A percentile compares a stretch with the other conserved stretches of the same genome.
Evolutionary conservation across 306 rosid species (phyloP).

Genomic region (Castanea sativa): DNA sequence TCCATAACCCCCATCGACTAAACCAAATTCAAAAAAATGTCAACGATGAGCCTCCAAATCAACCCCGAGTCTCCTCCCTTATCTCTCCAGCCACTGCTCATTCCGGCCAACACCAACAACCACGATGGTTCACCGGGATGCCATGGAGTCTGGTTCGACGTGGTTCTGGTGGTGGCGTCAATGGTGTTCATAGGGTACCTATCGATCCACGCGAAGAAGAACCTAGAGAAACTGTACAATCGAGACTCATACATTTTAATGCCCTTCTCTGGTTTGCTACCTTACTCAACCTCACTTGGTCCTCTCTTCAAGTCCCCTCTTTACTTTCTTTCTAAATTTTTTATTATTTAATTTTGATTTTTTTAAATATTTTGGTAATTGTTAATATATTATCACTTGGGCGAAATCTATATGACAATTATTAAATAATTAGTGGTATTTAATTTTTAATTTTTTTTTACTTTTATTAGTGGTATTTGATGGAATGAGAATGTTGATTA

Average conservation of each 20-base stretch:
- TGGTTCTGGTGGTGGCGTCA: conserved; percentile 46
- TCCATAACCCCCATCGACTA: neutral
- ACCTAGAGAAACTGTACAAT: conserved; percentile 37
- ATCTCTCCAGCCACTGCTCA: conserved; percentile 20
- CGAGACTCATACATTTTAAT: conserved; percentile 42
- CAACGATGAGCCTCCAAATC: neutral
- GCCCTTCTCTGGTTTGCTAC: conserved; percentile 62
- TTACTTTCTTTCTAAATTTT: too few species aligned
- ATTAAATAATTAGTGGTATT: too few species aligned
- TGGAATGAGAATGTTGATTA: too few species aligned
- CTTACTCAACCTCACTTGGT: conserved; percentile 60
- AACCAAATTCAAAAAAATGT: neutral
- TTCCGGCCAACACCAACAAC: neutral
- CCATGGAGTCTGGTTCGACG: conserved; percentile 40
- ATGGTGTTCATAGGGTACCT: conserved; percentile 50
- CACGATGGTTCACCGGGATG: conserved; percentile 26
- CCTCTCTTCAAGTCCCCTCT: conserved; percentile 46
- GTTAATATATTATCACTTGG: too few species aligned
- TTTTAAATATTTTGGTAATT: too few species aligned
- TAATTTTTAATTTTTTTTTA: too few species aligned
- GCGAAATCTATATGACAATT: too few species aligned
- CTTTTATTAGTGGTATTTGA: too few species aligned
- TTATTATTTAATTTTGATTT: too few species aligned
- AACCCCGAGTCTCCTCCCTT: neutral
- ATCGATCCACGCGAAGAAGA: conserved; percentile 46